phyloP scores from a whole-genome alignment of 345 rosid species.

The Carallia pectinifolia region DNA sequence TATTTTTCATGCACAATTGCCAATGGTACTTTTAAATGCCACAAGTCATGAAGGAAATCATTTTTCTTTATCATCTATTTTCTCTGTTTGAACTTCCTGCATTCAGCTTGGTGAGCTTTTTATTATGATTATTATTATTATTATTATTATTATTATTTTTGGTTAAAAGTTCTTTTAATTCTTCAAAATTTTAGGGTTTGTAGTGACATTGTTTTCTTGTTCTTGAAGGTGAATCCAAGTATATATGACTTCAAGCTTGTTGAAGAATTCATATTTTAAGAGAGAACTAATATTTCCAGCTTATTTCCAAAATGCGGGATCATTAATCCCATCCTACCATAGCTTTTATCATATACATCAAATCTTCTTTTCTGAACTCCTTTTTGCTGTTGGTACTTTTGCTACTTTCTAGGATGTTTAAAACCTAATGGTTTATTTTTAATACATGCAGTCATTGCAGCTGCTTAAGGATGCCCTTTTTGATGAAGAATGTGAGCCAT shows the following conservation, averaged over 20 bases:
- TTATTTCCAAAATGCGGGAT: neutral
- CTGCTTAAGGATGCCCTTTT: slow-evolving; percentile 73
- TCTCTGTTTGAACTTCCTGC: neutral
- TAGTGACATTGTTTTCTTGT: neutral
- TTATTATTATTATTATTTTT: too few relatives aligned
- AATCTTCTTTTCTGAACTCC: neutral
- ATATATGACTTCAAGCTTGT: neutral
- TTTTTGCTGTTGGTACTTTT: neutral
- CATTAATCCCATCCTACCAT: neutral
- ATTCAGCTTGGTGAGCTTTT: neutral
- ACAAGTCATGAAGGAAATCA: neutral
- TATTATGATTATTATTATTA: too few relatives aligned
- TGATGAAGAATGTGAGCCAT: slow-evolving; percentile 75
- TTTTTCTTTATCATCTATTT: neutral
- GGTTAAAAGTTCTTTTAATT: too few relatives aligned
- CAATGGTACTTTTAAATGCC: neutral
- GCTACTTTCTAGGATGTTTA: neutral
- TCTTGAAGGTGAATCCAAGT: neutral
- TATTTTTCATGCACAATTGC: neutral
- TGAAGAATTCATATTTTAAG: neutral
- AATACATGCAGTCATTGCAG: slow-evolving; percentile 65
- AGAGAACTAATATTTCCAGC: neutral
- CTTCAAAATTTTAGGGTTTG: neutral
- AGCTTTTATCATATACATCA: neutral
- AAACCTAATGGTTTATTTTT: slow-evolving; percentile 13